Percentiles rank a stretch among this genome's conserved stretches.
Evolutionary conservation across 139 green algal genomes (phyloP).

Genomic region (Nannochloris sp.): DNA sequence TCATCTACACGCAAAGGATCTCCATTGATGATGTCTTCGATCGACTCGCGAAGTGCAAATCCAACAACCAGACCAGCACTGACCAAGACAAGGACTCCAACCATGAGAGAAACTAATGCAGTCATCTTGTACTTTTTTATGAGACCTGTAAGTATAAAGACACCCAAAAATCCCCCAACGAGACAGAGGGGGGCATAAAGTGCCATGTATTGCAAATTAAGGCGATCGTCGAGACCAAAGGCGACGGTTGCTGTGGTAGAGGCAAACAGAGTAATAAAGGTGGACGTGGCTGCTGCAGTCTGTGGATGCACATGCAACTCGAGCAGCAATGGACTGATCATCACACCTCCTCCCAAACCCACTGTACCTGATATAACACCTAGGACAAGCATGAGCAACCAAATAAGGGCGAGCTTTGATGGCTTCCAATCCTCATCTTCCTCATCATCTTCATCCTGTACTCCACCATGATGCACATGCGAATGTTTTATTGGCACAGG

Average conservation of each 20-base stretch:
- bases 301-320: constrained; percentile 3
- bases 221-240: constrained; percentile 4
- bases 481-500: background rate
- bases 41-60: constrained; percentile 1
- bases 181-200: constrained; percentile 8
- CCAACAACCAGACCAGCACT: constrained; percentile 2
- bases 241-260: background rate
- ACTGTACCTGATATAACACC: constrained; percentile 6
- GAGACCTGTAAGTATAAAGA: constrained; percentile 2
- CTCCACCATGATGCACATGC: background rate
- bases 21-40: constrained; percentile 6
- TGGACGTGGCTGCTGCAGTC: constrained; percentile 8
- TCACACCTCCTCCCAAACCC: constrained; percentile 8
- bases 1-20: background rate
- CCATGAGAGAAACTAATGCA: background rate
- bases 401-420: background rate
- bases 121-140: constrained; percentile 1
- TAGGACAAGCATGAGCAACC: background rate
- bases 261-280: constrained; percentile 6
- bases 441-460: background rate
- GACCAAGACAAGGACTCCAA: constrained; percentile 2
- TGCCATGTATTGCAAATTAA: constrained; percentile 8
- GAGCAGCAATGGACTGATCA: constrained; percentile 5
- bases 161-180: constrained; percentile 4
- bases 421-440: background rate